Evolutionary conservation across 371 early-diverging fungal species (phyloP).

Genomic region (Capillidium heterosporum): DNA sequence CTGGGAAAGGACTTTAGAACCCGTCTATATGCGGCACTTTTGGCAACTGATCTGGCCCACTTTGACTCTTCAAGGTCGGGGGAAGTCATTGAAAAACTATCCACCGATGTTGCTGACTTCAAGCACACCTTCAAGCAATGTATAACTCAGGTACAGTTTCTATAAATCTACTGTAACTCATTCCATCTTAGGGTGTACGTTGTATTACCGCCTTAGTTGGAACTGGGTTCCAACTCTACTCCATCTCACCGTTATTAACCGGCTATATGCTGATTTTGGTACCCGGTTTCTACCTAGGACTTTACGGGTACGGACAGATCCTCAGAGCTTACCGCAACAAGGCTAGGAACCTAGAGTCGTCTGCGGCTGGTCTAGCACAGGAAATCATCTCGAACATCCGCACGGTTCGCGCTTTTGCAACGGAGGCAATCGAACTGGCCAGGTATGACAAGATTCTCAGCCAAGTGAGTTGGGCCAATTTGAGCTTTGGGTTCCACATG

Average conservation of each 20-base stretch:
- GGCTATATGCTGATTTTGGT: neutral
- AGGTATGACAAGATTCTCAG: conserved; percentile 17
- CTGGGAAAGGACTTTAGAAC: no score
- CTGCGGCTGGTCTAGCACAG: conserved; percentile 25
- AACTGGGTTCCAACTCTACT: neutral
- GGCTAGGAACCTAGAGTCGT: neutral
- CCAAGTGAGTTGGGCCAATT: neutral
- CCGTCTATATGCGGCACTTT: no score
- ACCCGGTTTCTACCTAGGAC: neutral
- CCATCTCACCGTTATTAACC: neutral
- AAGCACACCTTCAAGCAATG: neutral
- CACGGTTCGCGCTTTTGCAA: conserved; percentile 59
- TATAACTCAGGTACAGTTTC: neutral
- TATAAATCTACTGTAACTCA: neutral
- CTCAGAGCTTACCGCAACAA: neutral
- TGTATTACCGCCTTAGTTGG: neutral
- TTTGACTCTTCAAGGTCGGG: neutral
- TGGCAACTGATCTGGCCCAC: neutral
- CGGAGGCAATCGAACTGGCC: conserved; percentile 32
- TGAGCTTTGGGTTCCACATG: conserved; percentile 31
- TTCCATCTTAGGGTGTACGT: neutral
- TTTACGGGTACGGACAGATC: neutral
- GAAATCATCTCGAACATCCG: conserved; percentile 50
- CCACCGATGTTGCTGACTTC: neutral
- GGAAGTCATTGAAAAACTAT: neutral